A percentile compares a stretch with the other conserved stretches of the same genome.
Conservation (phyloP, 208 protist species). For the Crithidia mellificae region DNA sequence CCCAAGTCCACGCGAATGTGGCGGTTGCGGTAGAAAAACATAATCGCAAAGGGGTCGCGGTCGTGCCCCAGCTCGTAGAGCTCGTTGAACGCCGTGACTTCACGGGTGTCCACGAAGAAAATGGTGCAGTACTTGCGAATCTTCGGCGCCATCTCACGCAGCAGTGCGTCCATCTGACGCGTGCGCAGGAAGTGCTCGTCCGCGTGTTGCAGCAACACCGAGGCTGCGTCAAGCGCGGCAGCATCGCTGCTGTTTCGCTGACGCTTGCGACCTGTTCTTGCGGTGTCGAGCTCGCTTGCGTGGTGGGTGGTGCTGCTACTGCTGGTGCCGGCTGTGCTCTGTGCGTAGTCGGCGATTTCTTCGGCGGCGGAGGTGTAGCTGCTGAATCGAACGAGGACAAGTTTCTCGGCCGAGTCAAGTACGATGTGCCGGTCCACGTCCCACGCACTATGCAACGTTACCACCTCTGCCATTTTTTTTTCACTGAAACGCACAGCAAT, state of each 20-base stretch:
- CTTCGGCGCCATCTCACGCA: slow-evolving; percentile 68
- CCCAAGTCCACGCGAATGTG: slow-evolving; percentile 99
- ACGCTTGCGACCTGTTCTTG: slow-evolving; percentile 11
- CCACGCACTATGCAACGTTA: slow-evolving; percentile 69
- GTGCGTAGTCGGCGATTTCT: slow-evolving; percentile 5
- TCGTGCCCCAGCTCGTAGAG: slow-evolving; percentile 98
- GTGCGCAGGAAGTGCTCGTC: slow-evolving; percentile 67
- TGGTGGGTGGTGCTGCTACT: not conserved
- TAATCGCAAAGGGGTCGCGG: slow-evolving; percentile 97
- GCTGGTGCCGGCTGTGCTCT: slow-evolving; percentile 6
- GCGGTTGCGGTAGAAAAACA: slow-evolving; percentile 99
- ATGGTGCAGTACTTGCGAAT: slow-evolving; percentile 84
- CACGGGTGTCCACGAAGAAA: slow-evolving; percentile 71
- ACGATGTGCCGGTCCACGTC: slow-evolving; percentile 88
- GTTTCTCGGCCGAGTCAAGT: slow-evolving; percentile 76
- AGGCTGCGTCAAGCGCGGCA: not conserved
- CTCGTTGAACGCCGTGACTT: slow-evolving; percentile 98
- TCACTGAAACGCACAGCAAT: too few relatives aligned
- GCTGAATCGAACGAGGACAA: slow-evolving; percentile 82
- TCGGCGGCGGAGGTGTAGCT: slow-evolving; percentile 35
- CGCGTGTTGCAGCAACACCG: slow-evolving; percentile 13
- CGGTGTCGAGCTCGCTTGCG: not conserved
- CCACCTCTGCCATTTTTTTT: slow-evolving; percentile 40
- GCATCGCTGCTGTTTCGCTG: not conserved
- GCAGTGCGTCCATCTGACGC: slow-evolving; percentile 72